These are phyloP conservation scores for Furcasterigmium sp. DNA, from an alignment of 2,329 filamentous ascomycete species.

Conservation along the genomic window DNA sequence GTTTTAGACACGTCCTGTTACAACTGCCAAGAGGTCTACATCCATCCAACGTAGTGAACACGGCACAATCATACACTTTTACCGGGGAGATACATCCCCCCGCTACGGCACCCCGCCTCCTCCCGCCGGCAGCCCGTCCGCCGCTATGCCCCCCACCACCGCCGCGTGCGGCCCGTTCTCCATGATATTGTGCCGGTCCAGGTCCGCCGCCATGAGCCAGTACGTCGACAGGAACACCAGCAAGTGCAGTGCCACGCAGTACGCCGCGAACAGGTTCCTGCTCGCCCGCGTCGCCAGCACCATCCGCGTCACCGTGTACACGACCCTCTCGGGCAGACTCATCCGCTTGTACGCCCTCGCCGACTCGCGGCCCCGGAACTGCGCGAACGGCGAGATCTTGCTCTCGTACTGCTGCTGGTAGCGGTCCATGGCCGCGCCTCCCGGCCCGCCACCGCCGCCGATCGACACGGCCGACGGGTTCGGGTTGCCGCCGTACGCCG, in stretches of 20 bases:
- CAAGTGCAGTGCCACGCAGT: slow-evolving; percentile 83
- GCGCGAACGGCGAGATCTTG: slow-evolving; percentile 91
- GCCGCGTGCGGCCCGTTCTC: background rate
- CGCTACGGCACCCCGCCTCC: slow-evolving; percentile 16
- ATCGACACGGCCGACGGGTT: slow-evolving; percentile 68
- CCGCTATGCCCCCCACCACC: slow-evolving; percentile 30
- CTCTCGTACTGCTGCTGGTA: slow-evolving; percentile 93
- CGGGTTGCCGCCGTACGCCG: slow-evolving; percentile 60
- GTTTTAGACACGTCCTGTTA: too few species aligned
- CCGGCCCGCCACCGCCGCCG: slow-evolving; percentile 49
- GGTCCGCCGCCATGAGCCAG: slow-evolving; percentile 68
- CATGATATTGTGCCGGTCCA: slow-evolving; percentile 44
- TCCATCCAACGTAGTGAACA: too few species aligned
- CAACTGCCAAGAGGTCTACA: too few species aligned
- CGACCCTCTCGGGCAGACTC: slow-evolving; percentile 82
- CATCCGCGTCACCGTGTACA: slow-evolving; percentile 87
- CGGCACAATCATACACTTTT: too few species aligned
- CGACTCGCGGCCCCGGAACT: slow-evolving; percentile 90
- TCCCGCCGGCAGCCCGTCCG: slow-evolving; percentile 19
- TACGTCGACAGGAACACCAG: slow-evolving; percentile 84
- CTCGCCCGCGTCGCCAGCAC: slow-evolving; percentile 86
- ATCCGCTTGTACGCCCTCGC: slow-evolving; percentile 87
- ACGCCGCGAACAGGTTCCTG: slow-evolving; percentile 88
- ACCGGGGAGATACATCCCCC: background rate
- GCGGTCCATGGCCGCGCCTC: slow-evolving; percentile 55